phyloP scores from a whole-genome alignment of 108 stramenopile species.

The Phaeodactylum tricornutum region DNA sequence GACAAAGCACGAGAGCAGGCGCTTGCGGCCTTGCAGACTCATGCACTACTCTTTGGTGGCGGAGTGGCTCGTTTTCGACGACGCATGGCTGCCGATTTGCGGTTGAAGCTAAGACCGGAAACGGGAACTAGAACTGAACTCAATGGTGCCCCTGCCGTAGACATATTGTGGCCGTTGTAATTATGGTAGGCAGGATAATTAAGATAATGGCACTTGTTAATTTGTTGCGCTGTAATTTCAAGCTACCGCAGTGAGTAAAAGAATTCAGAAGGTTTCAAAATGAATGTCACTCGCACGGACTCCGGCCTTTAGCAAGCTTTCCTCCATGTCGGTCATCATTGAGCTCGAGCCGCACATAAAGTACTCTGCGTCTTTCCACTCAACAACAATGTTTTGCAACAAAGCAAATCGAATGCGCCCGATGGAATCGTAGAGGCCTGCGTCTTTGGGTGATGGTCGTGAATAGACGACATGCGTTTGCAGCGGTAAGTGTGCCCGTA shows the following conservation, averaged over 20 bases:
- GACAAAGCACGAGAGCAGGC: conserved; percentile 37
- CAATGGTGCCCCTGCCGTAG: too few relatives aligned
- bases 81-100: conserved; percentile 48
- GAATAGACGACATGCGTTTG: conserved; percentile 5
- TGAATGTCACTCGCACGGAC: conserved; percentile 10
- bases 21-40: conserved; percentile 37
- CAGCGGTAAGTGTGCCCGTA: not conserved
- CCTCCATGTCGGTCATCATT: conserved; percentile 15
- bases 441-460: not conserved
- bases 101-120: conserved; percentile 29
- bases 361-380: conserved; percentile 2
- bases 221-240: too few relatives aligned
- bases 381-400: not conserved
- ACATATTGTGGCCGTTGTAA: too few relatives aligned
- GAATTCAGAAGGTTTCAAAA: conserved; percentile 15
- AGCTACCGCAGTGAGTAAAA: not conserved
- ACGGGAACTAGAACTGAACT: too few relatives aligned
- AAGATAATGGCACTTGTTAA: too few relatives aligned
- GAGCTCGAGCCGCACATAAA: conserved; percentile 11
- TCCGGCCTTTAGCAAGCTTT: conserved; percentile 1
- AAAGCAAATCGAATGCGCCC: not conserved
- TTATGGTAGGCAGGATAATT: too few relatives aligned
- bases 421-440: not conserved
- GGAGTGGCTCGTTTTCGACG: conserved; percentile 43
- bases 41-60: conserved; percentile 60